Base-by-base conservation (phyloP, 306 rosid genomes). In the Psophocarpus tetragonolobus region DNA sequence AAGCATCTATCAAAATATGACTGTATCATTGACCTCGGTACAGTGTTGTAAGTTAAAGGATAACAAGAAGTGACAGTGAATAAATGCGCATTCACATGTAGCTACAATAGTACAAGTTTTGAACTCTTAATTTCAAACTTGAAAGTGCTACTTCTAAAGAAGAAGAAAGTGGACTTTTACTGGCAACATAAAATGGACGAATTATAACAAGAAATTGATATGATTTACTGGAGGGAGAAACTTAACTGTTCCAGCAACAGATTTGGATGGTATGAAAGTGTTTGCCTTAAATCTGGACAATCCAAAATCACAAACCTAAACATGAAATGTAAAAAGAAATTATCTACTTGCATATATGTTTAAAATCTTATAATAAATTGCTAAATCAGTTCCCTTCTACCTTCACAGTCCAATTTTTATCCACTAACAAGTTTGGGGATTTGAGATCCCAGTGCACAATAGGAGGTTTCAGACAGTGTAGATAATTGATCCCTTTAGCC, bases 401-500 rank as follows among this genome's bases (percentile, higher is more conserved):
- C 96, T 95, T 95, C 11, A 90, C 94, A 4, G 92, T 95, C 99
- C 99, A 95, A 81, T 91, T 92, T 84, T 88, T 95, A 75, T 95
- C 99, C 54, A 95, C 98, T 76, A 95, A 84, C 82, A 95, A 83
- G 80, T 95, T 95, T 32, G 99, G 99, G 64, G 99, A 92, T 86
- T 95, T 95, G 36, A 95, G 99, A 87, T 95, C 99, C 99, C 96
- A 92, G 68, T 95, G 99, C 79, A 95, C 90, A 4, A 95, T 82
- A 3, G 99, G 96, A 75, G 99, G 99, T 81, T 82, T 89, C 61
- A 95, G 81, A 74, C 97, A 88, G 85, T 95, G 99, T 35, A 95
- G 94, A 87, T 95, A 95, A 84, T 95, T 95, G 87, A 95, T 86
- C 71, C 99, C 99, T 88, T 91, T 95, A 78, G 99, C 99, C 99